Evolutionary conservation across 495 filamentous ascomycete genomes (phyloP), one percentile per base, ranked within the genome.

Genomic region (Tuber borchii): DNA sequence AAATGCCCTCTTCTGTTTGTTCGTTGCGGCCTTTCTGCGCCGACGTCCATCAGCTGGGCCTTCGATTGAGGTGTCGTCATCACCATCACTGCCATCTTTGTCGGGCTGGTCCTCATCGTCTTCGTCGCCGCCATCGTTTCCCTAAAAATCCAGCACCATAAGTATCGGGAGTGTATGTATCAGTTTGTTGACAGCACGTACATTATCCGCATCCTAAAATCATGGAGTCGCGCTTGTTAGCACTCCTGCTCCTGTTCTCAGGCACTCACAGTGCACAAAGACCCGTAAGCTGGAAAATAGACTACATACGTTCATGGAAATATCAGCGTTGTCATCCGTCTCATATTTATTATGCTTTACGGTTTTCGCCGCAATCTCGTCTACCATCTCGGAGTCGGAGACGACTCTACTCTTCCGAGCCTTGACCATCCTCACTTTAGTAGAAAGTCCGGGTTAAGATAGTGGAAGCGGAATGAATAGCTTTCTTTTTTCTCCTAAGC

Each of bases 1-100:
- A 80, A 97, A 91, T 39, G 97, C 91, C 82, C 89, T 96, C 84
- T 96, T 92, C 71, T 95, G 91, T 81, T 97, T 86, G 81, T 93
- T 90, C 70, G 92, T 93, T 68, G 90, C 94, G 81, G 97, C 93
- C 61, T 92, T 90, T 73, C 93, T 89, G 81, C 91, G 89, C 84
- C 92, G 93, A 43, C 95, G 91, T 19, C 94, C 94, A 86, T 98
- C 95, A 34, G 83, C 75, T 34, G 85, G 85, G 37, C 37, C 65
- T 31, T 73, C 79, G n/a, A 78, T 73, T 26, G 74, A 78, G 26
- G 76, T 76, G 56, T 83, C 81, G 56, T 82, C 81, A 69, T 81
- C 81, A 69, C 79, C 81, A 51, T 82, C 81, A n/a, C 75, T 70
- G 44, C 74, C 72, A 8, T 77, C 80, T 31, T 79, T 71, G 31